Conservation (phyloP, 2,329 filamentous ascomycete species). For the Hymenoscyphus fraxineus region DNA sequence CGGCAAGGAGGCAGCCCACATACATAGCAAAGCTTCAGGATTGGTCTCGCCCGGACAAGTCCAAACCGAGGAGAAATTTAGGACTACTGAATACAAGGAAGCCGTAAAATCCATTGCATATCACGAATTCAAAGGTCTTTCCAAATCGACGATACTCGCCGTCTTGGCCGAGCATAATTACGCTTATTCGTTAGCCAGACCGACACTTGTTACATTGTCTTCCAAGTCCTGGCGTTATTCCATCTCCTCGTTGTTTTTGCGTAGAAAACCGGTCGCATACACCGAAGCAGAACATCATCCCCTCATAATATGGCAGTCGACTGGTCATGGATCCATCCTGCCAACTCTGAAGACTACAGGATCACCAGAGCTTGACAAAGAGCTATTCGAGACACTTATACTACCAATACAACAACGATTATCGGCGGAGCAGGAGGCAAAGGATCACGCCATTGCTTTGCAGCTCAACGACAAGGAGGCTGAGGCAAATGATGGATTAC, state of each 20-base stretch:
- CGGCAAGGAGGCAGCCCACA: slow-evolving; percentile 36
- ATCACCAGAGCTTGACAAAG: slow-evolving; percentile 59
- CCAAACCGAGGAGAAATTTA: slow-evolving; percentile 61
- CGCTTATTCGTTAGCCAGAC: slow-evolving; percentile 69
- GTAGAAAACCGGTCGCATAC: slow-evolving; percentile 54
- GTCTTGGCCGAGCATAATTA: slow-evolving; percentile 79
- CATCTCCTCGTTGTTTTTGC: slow-evolving; percentile 65
- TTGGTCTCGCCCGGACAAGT: slow-evolving; percentile 37
- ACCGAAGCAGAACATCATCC: slow-evolving; percentile 57
- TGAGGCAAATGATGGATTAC: slow-evolving; percentile 50
- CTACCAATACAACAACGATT: slow-evolving; percentile 47
- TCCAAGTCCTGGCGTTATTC: slow-evolving; percentile 75
- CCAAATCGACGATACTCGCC: slow-evolving; percentile 69
- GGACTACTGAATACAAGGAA: slow-evolving; percentile 62
- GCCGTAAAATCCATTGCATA: slow-evolving; percentile 66
- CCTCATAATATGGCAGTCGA: slow-evolving; percentile 58
- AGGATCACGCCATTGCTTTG: slow-evolving; percentile 51
- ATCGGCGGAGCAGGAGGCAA: slow-evolving; percentile 43
- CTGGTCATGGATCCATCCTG: slow-evolving; percentile 51
- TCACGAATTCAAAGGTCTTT: slow-evolving; percentile 72
- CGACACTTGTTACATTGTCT: slow-evolving; percentile 64
- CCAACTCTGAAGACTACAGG: slow-evolving; percentile 65
- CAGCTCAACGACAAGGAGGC: slow-evolving; percentile 57
- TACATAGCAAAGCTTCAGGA: slow-evolving; percentile 21
- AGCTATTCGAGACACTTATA: slow-evolving; percentile 57